Conservation (phyloP, 192 early-diverging fungal genomes). For the Phlyctochytrium arcticum region DNA sequence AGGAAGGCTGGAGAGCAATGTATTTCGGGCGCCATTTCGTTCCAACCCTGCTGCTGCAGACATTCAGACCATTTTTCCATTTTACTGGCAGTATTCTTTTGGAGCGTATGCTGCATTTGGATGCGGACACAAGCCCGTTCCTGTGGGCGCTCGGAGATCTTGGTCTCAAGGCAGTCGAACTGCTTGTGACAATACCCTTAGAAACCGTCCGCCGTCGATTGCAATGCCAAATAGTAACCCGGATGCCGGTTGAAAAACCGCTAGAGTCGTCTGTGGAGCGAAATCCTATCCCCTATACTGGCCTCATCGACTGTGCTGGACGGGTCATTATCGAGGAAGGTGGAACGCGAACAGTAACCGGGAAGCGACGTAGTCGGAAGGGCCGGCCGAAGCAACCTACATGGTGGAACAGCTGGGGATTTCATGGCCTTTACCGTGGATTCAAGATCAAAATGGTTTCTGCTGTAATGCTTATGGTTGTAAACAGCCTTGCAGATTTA, state of each 20-base stretch:
- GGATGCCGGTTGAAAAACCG: conserved; percentile 10
- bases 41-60: conserved; percentile 77
- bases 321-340: conserved; percentile 49
- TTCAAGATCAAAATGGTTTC: conserved; percentile 33
- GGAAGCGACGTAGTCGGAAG: conserved; percentile 7
- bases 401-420: conserved; percentile 28
- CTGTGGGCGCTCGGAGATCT: conserved; percentile 41
- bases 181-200: conserved; percentile 75
- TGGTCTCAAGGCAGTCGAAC: conserved; percentile 60
- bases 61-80: conserved; percentile 67
- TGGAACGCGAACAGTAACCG: neutral
- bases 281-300: conserved; percentile 44
- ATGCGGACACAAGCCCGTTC: conserved; percentile 24
- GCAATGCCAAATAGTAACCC: conserved; percentile 63
- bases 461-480: conserved; percentile 9
- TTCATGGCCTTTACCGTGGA: conserved; percentile 38
- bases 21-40: conserved; percentile 71
- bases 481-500: conserved; percentile 4
- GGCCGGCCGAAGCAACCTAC: neutral
- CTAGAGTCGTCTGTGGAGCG: conserved; percentile 37
- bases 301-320: conserved; percentile 36
- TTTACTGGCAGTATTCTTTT: conserved; percentile 62
- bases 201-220: conserved; percentile 83
- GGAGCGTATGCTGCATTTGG: conserved; percentile 58
- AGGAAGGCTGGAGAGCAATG: conserved; percentile 73